A percentile compares a stretch with the other conserved stretches of the same genome.
Evolutionary conservation across 2,329 filamentous ascomycete genomes (phyloP).

Genomic region (Alternaria dauci): DNA sequence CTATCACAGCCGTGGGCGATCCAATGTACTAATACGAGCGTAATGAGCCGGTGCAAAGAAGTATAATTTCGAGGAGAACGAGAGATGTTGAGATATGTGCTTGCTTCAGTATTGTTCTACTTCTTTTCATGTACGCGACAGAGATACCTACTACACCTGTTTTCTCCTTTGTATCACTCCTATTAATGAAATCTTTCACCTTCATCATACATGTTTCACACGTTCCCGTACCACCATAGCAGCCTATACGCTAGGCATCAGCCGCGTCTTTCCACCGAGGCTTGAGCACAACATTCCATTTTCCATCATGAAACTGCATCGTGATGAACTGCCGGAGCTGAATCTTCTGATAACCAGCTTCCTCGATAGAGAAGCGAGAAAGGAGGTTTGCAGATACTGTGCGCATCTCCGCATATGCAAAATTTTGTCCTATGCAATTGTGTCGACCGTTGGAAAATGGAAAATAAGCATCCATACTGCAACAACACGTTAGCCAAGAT

Average conservation of each 20-base stretch:
- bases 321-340: conserved; percentile 8
- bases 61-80: neutral
- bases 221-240: neutral
- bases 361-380: neutral
- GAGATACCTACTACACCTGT: neutral
- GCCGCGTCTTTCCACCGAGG: neutral
- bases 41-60: neutral
- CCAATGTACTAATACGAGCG: neutral
- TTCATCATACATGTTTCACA: too few species aligned
- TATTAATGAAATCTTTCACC: neutral
- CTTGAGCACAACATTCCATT: conserved; percentile 5
- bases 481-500: neutral
- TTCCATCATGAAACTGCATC: conserved; percentile 3
- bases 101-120: neutral
- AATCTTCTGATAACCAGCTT: conserved; percentile 4
- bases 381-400: conserved; percentile 4
- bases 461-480: conserved; percentile 5
- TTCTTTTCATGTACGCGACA: neutral
- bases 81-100: neutral
- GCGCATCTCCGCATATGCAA: conserved; percentile 7
- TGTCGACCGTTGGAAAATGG: conserved; percentile 4
- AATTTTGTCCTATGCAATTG: conserved; percentile 3
- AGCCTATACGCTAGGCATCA: neutral
- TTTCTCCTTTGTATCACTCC: neutral
- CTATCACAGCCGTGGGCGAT: neutral